These are phyloP conservation scores for Graphilbum sp. DNA, from an alignment of 2,329 filamentous ascomycete genomes.

Conservation along the genomic window DNA sequence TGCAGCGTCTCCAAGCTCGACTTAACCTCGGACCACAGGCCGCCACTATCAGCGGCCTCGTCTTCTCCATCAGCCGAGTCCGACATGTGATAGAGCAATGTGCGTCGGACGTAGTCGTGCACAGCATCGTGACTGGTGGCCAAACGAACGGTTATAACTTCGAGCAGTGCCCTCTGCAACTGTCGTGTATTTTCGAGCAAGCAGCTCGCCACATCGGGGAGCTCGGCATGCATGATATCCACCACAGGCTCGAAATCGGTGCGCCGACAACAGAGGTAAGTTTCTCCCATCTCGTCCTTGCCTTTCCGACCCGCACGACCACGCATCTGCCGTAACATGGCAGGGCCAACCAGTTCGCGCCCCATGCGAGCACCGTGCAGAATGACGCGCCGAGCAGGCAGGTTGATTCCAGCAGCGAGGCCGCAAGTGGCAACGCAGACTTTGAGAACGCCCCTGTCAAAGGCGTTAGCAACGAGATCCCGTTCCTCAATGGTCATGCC, in stretches of 20 bases:
- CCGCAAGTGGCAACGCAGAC: conserved; percentile 65
- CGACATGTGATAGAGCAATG: conserved; percentile 44
- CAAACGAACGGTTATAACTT: conserved; percentile 51
- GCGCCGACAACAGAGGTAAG: conserved; percentile 57
- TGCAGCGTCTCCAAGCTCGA: conserved; percentile 28
- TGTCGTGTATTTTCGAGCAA: conserved; percentile 40
- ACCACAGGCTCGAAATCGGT: conserved; percentile 53
- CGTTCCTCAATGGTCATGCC: conserved; percentile 61
- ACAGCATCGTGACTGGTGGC: conserved; percentile 49
- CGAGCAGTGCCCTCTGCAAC: conserved; percentile 54
- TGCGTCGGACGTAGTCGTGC: conserved; percentile 51
- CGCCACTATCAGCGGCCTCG: too few relatives aligned
- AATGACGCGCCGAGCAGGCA: conserved; percentile 58
- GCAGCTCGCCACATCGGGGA: conserved; percentile 54
- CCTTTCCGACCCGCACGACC: conserved; percentile 64
- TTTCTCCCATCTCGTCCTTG: conserved; percentile 63
- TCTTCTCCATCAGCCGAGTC: not conserved
- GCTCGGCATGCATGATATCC: conserved; percentile 54
- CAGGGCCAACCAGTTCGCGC: conserved; percentile 57
- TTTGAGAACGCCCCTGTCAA: conserved; percentile 50
- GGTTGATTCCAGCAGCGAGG: conserved; percentile 68
- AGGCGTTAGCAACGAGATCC: conserved; percentile 53
- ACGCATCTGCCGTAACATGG: conserved; percentile 69
- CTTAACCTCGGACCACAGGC: conserved; percentile 30
- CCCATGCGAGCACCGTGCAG: conserved; percentile 63